Base-by-base conservation (phyloP, 495 filamentous ascomycete genomes). In the Penicillium salamii region DNA sequence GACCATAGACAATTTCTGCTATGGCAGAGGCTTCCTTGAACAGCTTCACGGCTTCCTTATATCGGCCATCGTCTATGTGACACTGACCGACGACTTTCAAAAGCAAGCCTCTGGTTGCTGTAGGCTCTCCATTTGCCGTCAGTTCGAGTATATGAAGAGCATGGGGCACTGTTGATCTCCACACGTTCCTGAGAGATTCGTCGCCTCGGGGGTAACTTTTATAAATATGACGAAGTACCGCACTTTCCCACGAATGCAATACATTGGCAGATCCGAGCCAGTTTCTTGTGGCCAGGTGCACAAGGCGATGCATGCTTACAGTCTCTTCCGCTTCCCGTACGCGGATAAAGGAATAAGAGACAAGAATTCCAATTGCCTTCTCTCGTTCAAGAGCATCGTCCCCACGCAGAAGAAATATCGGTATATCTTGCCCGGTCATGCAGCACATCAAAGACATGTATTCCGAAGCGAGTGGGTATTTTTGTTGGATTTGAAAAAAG, bases 401-500 rank as follows among this genome's bases (percentile, higher is more conserved):
- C 0, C 9, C 6, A 4, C 56, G 61, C 3, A 70, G 50, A 11
- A 69, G 39, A 0, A 40, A 52, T 2, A 42, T 19, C 5, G 63
- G 61, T 2, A 69, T 58, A 35, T 60, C 46, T 2, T 35, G 39
- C 19, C 58, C 38, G 15, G 74, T 63, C 1, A 82, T 37, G 14
- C 69, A 70, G 3, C 74, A 54, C 57, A 81, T 72, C 44, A 77
- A 68, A 0, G 52, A 58, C 1, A 83, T 50, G 39, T 67, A 66
- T 0, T 74, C 52, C 0, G 66, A 57, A 0, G 78, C 75, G 0
- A 63, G 7, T 0, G 29, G 34, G 31, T 72, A 43, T 2, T 45
- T 35, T 7, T 59, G 29, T 23, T 49, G 63, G 9, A 82, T 76
- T 50, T 81, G 71, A 0, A 64, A 48, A 41, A 83, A 78, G 0